These are phyloP conservation scores for Lentinula detonsa DNA, from an alignment of 768 basidiomycete genomes.

Conservation along the genomic window DNA sequence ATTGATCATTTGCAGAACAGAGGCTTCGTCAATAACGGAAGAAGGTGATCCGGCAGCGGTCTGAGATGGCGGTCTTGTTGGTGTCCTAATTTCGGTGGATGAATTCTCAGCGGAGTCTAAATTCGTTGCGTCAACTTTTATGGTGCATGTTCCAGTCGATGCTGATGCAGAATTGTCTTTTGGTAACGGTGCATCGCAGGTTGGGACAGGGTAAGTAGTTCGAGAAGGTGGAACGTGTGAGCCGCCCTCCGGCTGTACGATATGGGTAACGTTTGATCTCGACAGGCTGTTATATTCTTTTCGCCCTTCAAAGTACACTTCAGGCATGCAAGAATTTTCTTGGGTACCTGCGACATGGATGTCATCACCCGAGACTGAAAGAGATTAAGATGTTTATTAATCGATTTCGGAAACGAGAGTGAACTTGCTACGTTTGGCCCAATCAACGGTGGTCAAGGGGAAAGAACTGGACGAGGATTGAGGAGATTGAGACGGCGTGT, in stretches of 20 bases:
- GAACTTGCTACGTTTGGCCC: not conserved
- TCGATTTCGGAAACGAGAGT: not conserved
- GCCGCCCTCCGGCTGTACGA: not conserved
- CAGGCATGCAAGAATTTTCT: not conserved
- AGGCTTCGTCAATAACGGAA: not conserved
- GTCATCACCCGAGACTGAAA: not conserved
- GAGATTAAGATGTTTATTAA: too few species aligned
- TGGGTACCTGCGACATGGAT: not conserved
- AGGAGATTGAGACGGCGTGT: not conserved
- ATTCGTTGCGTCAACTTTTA: too few species aligned
- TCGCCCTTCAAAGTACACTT: not conserved
- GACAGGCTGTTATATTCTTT: not conserved
- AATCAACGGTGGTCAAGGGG: not conserved
- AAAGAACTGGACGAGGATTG: not conserved
- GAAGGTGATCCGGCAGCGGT: not conserved
- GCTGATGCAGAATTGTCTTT: not conserved
- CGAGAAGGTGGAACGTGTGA: constrained; percentile 5
- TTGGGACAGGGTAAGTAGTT: not conserved
- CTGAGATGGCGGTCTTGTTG: not conserved
- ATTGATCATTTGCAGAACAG: not conserved
- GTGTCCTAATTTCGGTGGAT: not conserved
- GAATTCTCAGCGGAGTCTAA: not conserved
- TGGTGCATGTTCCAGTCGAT: not conserved
- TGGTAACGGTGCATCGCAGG: not conserved
- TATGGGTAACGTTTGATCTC: not conserved